Percentiles rank a stretch among this genome's conserved stretches.
phyloP scores from a whole-genome alignment of 2,329 filamentous ascomycete species.

The Cladosporium colombiae region DNA sequence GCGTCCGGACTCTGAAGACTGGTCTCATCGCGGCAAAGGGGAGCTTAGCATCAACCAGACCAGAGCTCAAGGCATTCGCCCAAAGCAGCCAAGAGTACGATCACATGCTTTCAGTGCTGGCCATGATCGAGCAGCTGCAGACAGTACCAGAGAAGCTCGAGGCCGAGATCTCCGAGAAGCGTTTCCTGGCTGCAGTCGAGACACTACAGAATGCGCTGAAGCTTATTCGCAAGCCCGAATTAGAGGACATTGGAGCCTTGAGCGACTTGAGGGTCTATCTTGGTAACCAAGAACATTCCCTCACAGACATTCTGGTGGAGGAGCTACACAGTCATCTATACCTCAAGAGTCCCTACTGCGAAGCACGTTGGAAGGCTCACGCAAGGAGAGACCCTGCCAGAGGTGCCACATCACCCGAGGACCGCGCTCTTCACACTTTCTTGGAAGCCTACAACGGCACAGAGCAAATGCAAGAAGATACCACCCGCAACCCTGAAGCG shows the following conservation, averaged over 20 bases:
- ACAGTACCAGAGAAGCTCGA: slow-evolving; percentile 89
- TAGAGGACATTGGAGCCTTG: slow-evolving; percentile 88
- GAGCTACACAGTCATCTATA: slow-evolving; percentile 97
- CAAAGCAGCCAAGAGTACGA: slow-evolving; percentile 88
- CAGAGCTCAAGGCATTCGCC: slow-evolving; percentile 87
- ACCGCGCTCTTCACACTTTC: slow-evolving; percentile 58
- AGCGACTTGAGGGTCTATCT: slow-evolving; percentile 85
- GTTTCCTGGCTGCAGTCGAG: slow-evolving; percentile 89
- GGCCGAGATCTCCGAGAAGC: slow-evolving; percentile 92
- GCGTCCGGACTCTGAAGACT: slow-evolving; percentile 78
- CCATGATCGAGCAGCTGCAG: slow-evolving; percentile 74
- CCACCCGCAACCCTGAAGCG: slow-evolving; percentile 88
- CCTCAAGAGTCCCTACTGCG: slow-evolving; percentile 95
- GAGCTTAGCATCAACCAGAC: slow-evolving; percentile 80
- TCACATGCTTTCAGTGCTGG: slow-evolving; percentile 78
- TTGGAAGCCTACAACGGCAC: slow-evolving; percentile 58
- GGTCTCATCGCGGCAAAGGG: slow-evolving; percentile 79
- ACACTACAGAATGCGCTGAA: slow-evolving; percentile 84
- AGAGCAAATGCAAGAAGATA: slow-evolving; percentile 73
- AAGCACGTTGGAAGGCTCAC: slow-evolving; percentile 89
- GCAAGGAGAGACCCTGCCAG: slow-evolving; percentile 53
- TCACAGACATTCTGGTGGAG: slow-evolving; percentile 95
- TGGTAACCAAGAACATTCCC: slow-evolving; percentile 84
- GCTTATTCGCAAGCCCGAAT: slow-evolving; percentile 79
- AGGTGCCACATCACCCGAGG: slow-evolving; percentile 44